A percentile compares a stretch with the other conserved stretches of the same genome.
Evolutionary conservation across 345 rosid species (phyloP).

Genomic region (Eucalyptus fibrosa): DNA sequence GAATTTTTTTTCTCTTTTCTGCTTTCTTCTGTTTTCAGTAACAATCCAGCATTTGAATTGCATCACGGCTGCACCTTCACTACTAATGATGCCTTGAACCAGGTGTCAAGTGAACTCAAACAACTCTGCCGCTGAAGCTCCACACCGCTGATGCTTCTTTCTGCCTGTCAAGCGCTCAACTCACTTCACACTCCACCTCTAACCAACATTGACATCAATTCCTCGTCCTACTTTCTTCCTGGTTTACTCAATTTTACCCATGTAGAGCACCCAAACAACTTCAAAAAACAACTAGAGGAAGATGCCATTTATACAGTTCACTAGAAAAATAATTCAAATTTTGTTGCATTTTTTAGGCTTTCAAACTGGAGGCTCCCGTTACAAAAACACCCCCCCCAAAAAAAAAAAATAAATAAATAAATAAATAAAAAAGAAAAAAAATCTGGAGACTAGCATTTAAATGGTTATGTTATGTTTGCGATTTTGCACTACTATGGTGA

Average conservation of each 20-base stretch:
- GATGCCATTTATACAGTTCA: not conserved
- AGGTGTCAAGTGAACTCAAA: not conserved
- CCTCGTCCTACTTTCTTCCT: not conserved
- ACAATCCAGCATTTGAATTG: not conserved
- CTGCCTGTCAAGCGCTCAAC: not conserved
- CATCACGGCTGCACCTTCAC: not conserved
- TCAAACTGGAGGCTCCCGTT: not conserved
- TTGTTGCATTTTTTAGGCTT: not conserved
- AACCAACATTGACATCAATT: not conserved
- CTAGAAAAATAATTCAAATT: not conserved
- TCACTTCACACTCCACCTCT: not conserved
- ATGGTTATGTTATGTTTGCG: not conserved
- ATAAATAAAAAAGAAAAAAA: no score
- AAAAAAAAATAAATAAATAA: no score
- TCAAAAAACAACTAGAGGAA: not conserved
- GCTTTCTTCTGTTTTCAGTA: not conserved
- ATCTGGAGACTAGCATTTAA: not conserved
- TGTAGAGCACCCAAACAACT: not conserved
- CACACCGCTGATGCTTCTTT: not conserved
- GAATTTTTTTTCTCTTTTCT: not conserved
- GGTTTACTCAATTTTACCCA: not conserved
- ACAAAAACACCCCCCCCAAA: no score
- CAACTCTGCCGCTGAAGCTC: not conserved
- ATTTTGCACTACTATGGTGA: not conserved
- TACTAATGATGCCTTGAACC: not conserved